These are phyloP conservation scores for Russula dissimulans DNA, from an alignment of 768 basidiomycete species.

Conservation along the genomic window DNA sequence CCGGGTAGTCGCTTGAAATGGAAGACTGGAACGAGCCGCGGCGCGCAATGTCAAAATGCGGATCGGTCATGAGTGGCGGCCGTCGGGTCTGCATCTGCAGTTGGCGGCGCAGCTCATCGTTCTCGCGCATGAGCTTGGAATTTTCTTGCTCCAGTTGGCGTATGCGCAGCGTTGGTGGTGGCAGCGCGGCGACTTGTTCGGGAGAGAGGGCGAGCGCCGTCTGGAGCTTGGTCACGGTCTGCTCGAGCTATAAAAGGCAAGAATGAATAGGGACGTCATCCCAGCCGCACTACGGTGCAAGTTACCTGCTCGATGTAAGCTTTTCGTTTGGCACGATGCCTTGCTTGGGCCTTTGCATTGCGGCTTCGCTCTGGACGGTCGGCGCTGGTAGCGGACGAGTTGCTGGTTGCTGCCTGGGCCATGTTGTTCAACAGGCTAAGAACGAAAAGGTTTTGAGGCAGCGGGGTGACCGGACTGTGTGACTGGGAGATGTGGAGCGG, in stretches of 20 bases:
- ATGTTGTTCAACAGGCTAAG: neutral
- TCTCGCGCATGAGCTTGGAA: slow-evolving; percentile 56
- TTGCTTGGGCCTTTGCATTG: slow-evolving; percentile 81
- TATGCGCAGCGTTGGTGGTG: slow-evolving; percentile 65
- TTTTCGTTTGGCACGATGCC: slow-evolving; percentile 87
- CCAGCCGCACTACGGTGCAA: no score
- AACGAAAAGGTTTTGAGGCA: neutral
- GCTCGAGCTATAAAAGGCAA: slow-evolving; percentile 51
- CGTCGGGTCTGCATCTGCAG: slow-evolving; percentile 29
- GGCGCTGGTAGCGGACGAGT: neutral
- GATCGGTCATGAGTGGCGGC: slow-evolving; percentile 17
- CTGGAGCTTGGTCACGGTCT: slow-evolving; percentile 79
- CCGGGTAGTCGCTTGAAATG: slow-evolving; percentile 22
- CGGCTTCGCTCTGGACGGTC: slow-evolving; percentile 64
- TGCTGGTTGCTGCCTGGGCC: slow-evolving; percentile 4
- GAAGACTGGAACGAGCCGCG: slow-evolving; percentile 14
- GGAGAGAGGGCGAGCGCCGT: slow-evolving; percentile 61
- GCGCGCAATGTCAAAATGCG: slow-evolving; percentile 18
- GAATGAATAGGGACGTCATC: neutral
- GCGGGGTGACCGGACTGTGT: neutral
- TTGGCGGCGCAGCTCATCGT: slow-evolving; percentile 63
- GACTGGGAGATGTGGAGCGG: neutral
- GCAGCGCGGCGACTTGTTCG: slow-evolving; percentile 65
- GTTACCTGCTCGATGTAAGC: slow-evolving; percentile 83
- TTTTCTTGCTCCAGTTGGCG: slow-evolving; percentile 81